phyloP scores from a whole-genome alignment of 73 alveolate species.

The Diophrys sp. region DNA sequence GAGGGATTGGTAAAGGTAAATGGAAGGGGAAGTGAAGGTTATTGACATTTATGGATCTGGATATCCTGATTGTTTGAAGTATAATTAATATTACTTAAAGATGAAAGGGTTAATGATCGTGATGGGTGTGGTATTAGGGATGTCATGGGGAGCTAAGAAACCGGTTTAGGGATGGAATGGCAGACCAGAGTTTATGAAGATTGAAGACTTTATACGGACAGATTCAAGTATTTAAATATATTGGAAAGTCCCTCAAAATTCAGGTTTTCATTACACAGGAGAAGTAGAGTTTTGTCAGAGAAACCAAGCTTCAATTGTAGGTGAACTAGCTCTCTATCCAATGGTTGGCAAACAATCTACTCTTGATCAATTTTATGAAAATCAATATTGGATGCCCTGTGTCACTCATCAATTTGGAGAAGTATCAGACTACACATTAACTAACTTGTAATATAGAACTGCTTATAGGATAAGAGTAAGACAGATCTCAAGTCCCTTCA shows the following conservation, averaged over 20 bases:
- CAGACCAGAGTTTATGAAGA: no score
- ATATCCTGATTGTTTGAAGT: no score
- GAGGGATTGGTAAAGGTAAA: no score
- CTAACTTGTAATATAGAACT: slow-evolving; percentile 8
- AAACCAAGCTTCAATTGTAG: slow-evolving; percentile 10
- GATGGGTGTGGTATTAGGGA: no score
- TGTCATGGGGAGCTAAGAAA: no score
- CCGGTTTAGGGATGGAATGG: no score
- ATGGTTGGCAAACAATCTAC: slow-evolving; percentile 15
- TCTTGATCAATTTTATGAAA: slow-evolving; percentile 8
- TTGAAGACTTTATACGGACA: no score
- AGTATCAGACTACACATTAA: neutral
- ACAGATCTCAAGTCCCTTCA: slow-evolving; percentile 6
- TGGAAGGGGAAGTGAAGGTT: no score
- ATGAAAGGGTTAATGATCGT: no score
- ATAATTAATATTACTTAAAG: no score
- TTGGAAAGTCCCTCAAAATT: slow-evolving; percentile 22
- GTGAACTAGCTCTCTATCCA: slow-evolving; percentile 14
- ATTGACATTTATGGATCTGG: no score
- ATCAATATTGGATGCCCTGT: slow-evolving; percentile 29
- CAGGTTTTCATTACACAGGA: slow-evolving; percentile 26
- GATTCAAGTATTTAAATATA: slow-evolving; percentile 14
- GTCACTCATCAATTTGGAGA: neutral
- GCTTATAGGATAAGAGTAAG: slow-evolving; percentile 29
- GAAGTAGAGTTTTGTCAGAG: slow-evolving; percentile 17